These are phyloP conservation scores for Astrocystis sublimbata DNA, from an alignment of 495 filamentous ascomycete genomes.

Conservation along the genomic window DNA sequence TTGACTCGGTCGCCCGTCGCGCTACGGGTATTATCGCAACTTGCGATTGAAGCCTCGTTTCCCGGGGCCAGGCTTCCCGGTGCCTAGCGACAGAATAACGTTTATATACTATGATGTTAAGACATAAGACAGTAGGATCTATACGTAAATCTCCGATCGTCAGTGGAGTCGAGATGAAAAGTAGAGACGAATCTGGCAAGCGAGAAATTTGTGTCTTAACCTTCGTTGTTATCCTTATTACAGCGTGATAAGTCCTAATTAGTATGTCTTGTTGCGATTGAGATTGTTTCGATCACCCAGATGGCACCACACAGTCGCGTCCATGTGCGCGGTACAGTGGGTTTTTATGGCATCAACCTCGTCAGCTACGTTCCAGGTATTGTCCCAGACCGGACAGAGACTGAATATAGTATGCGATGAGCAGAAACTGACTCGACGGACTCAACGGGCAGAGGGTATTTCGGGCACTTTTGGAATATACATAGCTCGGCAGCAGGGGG, in stretches of 20 bases:
- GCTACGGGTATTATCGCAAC: background rate
- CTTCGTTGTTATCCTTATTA: background rate
- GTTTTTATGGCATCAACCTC: background rate
- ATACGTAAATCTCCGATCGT: slow-evolving; percentile 8
- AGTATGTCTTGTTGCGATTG: background rate
- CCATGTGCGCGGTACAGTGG: background rate
- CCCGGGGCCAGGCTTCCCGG: background rate
- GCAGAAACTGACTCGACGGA: too few relatives aligned
- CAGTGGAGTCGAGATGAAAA: background rate
- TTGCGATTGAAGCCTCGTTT: background rate
- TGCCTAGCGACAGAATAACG: slow-evolving; percentile 1
- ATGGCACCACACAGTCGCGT: background rate
- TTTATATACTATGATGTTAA: background rate
- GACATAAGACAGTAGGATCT: too few relatives aligned
- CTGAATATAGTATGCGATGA: too few relatives aligned
- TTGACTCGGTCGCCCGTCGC: background rate
- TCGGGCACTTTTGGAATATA: slow-evolving; percentile 4
- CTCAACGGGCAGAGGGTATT: background rate
- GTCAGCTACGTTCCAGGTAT: background rate
- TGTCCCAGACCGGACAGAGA: slow-evolving; percentile 1
- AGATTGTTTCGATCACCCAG: background rate
- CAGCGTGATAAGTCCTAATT: slow-evolving; percentile 4
- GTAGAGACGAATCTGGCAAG: background rate
- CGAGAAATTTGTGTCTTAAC: slow-evolving; percentile 1
- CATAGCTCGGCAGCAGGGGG: background rate